Evolutionary conservation across 768 basidiomycete genomes (phyloP), one percentile per base, ranked within the genome.

Genomic region (Suillus luteus): DNA sequence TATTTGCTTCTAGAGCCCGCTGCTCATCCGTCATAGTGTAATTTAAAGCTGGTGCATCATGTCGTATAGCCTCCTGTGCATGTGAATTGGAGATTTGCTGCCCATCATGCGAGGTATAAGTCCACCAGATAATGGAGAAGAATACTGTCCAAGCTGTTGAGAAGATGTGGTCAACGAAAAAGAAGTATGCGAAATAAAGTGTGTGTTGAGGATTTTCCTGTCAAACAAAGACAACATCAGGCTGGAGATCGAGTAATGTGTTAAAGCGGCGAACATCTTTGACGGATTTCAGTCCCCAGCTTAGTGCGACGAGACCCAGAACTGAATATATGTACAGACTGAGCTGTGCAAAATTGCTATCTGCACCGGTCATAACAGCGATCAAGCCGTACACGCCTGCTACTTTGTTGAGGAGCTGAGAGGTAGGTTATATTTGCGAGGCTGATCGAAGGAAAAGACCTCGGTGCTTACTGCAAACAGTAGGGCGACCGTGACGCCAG

Each of bases 341-440:
- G 65, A 98, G 83, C 77, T 99, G 97, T 0, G 91, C 88, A 68
- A 95, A 87, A n/a, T 90, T 88, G n/a, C 91, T 90, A n/a, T 92
- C 94, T 37, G 92, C 90, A 22, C 96, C 96, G 1, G 91, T 91
- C 64, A 95, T 77, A 62, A 95, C 85, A 6, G 95, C 96, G 64
- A 99, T 89, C 63, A 99, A 85, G 62, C 97, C 97, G 74, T 99
- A 99, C 10, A 98, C 86, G 59, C 97, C 96, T 22, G 97, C 96
- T 58, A 96, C 96, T 79, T 99, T 99, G 85, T 99, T 99, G 68
- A 99, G 81, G 60, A 95, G 78, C 92, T 92, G 70, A 31, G 57
- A 68, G 44, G 68, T 65, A 59, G 62, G 55, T 70, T 66, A 66
- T 69, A 22, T 54, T 55, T 46, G 24, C 43, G 48, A 46, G 49